Percentiles rank a stretch among this genome's conserved stretches.
phyloP scores from a whole-genome alignment of 371 early-diverging fungal species.

The Entomophthora muscae region DNA sequence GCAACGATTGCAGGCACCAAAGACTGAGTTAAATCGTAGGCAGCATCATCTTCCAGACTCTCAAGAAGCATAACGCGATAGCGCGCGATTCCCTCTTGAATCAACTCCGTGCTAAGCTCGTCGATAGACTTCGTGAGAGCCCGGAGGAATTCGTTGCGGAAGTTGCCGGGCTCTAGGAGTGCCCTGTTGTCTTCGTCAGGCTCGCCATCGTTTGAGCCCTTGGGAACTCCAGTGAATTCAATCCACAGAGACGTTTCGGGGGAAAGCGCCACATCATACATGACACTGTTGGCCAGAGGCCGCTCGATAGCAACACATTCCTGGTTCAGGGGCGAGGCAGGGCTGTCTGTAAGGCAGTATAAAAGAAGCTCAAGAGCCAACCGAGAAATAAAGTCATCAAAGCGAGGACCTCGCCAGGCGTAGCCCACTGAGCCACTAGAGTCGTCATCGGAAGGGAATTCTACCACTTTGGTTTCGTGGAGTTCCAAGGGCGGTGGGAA shows the following conservation, averaged over 20 bases:
- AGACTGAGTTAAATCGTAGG: constrained; percentile 26
- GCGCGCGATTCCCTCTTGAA: constrained; percentile 15
- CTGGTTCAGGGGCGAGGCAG: constrained; percentile 33
- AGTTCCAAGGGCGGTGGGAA: constrained; percentile 17
- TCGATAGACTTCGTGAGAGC: constrained; percentile 18
- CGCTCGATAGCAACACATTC: constrained; percentile 32
- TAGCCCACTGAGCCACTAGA: constrained; percentile 37
- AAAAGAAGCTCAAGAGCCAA: constrained; percentile 39
- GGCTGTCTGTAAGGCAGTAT: constrained; percentile 32
- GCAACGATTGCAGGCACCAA: constrained; percentile 39
- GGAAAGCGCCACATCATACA: constrained; percentile 28
- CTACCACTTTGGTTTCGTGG: constrained; percentile 17
- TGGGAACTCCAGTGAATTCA: constrained; percentile 38
- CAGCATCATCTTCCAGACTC: constrained; percentile 41
- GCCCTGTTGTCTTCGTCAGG: constrained; percentile 9
- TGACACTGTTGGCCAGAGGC: constrained; percentile 35
- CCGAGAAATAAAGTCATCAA: constrained; percentile 24
- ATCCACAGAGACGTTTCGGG: constrained; percentile 26
- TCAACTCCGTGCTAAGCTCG: constrained; percentile 14
- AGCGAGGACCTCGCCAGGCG: constrained; percentile 41
- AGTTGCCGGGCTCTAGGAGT: constrained; percentile 21
- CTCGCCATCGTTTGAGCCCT: constrained; percentile 7
- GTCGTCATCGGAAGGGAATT: constrained; percentile 33
- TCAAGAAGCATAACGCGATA: constrained; percentile 23
- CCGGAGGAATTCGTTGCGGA: constrained; percentile 15